Evolutionary conservation across 352 stramenopile species (phyloP), one percentile per base, ranked within the genome.

Genomic region (Globisporangium barbulae): DNA sequence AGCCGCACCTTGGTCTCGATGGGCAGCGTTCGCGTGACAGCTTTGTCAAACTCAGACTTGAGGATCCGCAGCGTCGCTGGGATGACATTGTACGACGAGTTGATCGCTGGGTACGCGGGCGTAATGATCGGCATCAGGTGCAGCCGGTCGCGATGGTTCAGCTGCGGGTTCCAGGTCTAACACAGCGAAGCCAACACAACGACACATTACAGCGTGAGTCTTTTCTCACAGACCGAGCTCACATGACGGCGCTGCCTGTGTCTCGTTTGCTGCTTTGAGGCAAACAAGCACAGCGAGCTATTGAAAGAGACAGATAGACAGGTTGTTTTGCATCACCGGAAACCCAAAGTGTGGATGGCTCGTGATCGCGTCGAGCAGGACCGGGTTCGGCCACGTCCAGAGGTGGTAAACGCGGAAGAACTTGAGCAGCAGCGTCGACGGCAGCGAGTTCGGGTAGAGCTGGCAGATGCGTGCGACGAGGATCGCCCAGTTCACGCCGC

Each of bases 51-150:
- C 71, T 99, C 96, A 5, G 87, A 69, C 65, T 97, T 93, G 15
- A 99, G 84, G 35, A 97, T 87, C 30, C 85, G 80, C 7, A 98
- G 74, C 31, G 97, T 98, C 4, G 90, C 93, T 17, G 85, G 66
- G 61, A 93, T 89, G 22, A 99, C 95, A 71, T 98, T 99, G 76
- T 98, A 99, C 4, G 96, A 97, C 44, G 96, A 99, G 74, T 99
- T 99, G 84, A 98, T 98, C 17, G 83, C 89, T 13, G 98, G 98
- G 71, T 99, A 99, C 48, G 94, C 93, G 4, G 98, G 98, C 2
- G 98, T 99, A 68, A 99, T 98, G 70, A 99, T 99, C 19, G 97
- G 97, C 96, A 99, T 99, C 44, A 99, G 71, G 68, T 99, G 95
- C 22, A 77, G 72, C 21, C 88, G 78, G 74, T 99, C 94, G 6